Percentiles rank a stretch among this genome's conserved stretches.
Evolutionary conservation across 2,329 filamentous ascomycete genomes (phyloP).

Genomic region (Colletotrichum musicola): DNA sequence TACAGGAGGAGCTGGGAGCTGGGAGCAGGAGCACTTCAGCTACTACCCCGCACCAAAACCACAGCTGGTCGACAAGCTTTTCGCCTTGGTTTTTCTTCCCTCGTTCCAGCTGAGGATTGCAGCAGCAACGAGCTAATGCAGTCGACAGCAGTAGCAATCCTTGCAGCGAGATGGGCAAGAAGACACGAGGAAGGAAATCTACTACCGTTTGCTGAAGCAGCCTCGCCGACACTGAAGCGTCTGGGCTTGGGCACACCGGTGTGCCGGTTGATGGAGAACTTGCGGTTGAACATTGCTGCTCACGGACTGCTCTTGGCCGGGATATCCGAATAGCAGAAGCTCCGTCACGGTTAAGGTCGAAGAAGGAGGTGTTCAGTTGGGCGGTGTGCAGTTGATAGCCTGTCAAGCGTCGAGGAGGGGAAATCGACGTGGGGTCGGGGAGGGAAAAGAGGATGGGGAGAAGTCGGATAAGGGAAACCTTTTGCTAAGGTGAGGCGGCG

Average conservation of each 20-base stretch:
- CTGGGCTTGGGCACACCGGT: conserved; percentile 71
- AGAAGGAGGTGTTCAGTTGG: too few species aligned
- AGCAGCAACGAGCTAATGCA: not conserved
- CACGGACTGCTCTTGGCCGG: not conserved
- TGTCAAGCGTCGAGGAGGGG: not conserved
- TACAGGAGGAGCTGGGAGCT: conserved; percentile 9
- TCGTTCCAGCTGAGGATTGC: too few species aligned
- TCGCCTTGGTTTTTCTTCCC: conserved; percentile 14
- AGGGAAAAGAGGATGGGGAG: not conserved
- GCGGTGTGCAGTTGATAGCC: too few species aligned
- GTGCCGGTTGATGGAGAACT: conserved; percentile 76
- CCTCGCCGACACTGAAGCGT: conserved; percentile 71
- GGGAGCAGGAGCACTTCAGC: conserved; percentile 25
- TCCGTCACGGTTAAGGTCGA: too few species aligned
- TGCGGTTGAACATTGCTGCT: conserved; percentile 65
- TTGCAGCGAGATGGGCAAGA: not conserved
- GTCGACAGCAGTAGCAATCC: not conserved
- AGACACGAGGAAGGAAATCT: not conserved
- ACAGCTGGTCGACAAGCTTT: conserved; percentile 28
- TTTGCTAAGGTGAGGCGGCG: conserved; percentile 23
- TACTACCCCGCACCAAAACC: conserved; percentile 37
- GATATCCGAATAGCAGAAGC: too few species aligned
- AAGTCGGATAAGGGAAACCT: conserved; percentile 7
- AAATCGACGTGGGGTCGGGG: not conserved
- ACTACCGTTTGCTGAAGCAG: conserved; percentile 51